These are phyloP conservation scores for Blakeslea trispora DNA, from an alignment of 371 early-diverging fungal genomes.

Conservation along the genomic window DNA sequence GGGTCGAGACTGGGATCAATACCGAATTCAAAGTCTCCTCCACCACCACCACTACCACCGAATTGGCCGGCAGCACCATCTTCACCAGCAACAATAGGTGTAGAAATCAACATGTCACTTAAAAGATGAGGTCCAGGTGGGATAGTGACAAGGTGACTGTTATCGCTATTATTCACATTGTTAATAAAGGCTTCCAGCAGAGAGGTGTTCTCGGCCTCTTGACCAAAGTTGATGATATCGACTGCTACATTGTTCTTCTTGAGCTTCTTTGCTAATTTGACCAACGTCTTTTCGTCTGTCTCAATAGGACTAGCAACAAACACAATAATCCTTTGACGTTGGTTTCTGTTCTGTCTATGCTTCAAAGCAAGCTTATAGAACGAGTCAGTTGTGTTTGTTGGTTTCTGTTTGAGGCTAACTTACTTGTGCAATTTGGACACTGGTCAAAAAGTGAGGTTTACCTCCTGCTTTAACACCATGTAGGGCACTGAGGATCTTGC, in stretches of 20 bases:
- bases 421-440: conserved; percentile 96
- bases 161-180: conserved; percentile 85
- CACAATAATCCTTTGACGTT: conserved; percentile 90
- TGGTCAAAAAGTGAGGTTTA: conserved; percentile 75
- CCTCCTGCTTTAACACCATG: conserved; percentile 82
- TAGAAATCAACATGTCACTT: conserved; percentile 84
- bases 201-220: conserved; percentile 86
- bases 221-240: conserved; percentile 97
- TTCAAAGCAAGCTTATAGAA: conserved; percentile 84
- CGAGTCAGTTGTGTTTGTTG: background rate
- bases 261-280: conserved; percentile 91
- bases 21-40: conserved; percentile 89
- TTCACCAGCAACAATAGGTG: conserved; percentile 86
- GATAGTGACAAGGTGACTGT: conserved; percentile 88
- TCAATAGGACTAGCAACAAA: conserved; percentile 93
- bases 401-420: background rate
- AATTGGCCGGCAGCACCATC: conserved; percentile 73
- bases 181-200: conserved; percentile 91
- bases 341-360: conserved; percentile 96
- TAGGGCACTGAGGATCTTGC: conserved; percentile 87
- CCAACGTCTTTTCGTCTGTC: conserved; percentile 82
- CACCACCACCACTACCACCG: conserved; percentile 58
- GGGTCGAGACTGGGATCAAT: conserved; percentile 96
- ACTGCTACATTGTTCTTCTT: conserved; percentile 97
- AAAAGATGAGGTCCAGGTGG: conserved; percentile 95